Evolutionary conservation across 176 grass and related monocot genomes (phyloP), one percentile per base, ranked within the genome.

Genomic region (Rhipidocladum racemiflorum): DNA sequence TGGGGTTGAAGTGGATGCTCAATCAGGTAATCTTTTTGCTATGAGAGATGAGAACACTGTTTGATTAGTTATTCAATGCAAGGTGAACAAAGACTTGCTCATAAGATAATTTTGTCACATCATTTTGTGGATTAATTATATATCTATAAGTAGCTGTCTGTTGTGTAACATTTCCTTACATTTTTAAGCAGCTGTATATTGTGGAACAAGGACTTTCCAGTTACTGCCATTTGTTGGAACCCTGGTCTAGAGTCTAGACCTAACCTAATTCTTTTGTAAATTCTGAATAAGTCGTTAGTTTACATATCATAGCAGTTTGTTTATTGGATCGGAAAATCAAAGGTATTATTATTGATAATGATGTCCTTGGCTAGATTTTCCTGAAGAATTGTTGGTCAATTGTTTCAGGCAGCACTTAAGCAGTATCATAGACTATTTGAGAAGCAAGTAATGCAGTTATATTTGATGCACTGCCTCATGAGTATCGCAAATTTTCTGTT

Each of bases 1-100:
- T 95, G 61, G 97, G 97, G 30, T 76, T 99, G 65, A 99, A 96
- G 61, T 99, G 97, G 97, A 99, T 96, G 97, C 91, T 99, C 68
- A 99, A 96, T 93, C 97, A 99, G 93, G 97, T 99, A 89, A 40
- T 35, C 6, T 50, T 49, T 32, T 62, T 29, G 9, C 32, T 20
- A 49, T 76, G 3, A 42, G 0, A 54, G 4, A 49, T 76, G 6
- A 42, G 0, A 54, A 2, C 53, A 62, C 7, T 60, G 13, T 72
- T 84, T 8, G 7, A 39, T 71, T 75, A 21, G n/a, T 55, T 32
- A 29, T 11, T 81, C 3, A 20, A 39, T 68, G 13, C 0, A 13
- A 72, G 66, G 45, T 76, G 42, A 13, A 49, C 6, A 82, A 66
- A 20, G 3, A 85, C 17, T 15, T 74, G 69, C 40, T 32, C 4